Evolutionary conservation across 495 filamentous ascomycete species (phyloP).

Genomic region (Ascobolus immersus): DNA sequence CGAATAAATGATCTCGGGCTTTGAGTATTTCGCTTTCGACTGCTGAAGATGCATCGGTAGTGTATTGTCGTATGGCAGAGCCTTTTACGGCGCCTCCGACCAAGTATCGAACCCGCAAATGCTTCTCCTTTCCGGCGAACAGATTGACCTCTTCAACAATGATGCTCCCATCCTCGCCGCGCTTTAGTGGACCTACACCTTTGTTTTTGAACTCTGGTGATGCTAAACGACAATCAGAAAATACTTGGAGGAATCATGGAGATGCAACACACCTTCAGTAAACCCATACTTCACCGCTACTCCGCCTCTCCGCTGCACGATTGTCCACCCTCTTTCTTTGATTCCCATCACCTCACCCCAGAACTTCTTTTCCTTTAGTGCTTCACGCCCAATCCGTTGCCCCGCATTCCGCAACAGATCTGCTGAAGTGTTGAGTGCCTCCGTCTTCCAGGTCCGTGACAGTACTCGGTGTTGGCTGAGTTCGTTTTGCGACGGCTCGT

Average conservation of each 20-base stretch:
- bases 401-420: slow-evolving; percentile 50
- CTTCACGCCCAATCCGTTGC: slow-evolving; percentile 44
- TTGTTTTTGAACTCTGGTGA: slow-evolving; percentile 48
- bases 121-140: slow-evolving; percentile 27
- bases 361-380: slow-evolving; percentile 53
- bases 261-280: slow-evolving; percentile 32
- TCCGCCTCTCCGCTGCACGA: slow-evolving; percentile 48
- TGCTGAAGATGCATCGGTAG: slow-evolving; percentile 18
- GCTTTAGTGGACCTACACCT: slow-evolving; percentile 50
- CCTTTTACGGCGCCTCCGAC: slow-evolving; percentile 25
- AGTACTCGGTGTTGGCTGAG: slow-evolving; percentile 22
- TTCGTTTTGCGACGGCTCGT: slow-evolving; percentile 28
- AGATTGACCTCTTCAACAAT: slow-evolving; percentile 41
- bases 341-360: slow-evolving; percentile 68
- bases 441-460: slow-evolving; percentile 53
- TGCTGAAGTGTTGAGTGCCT: slow-evolving; percentile 47
- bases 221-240: slow-evolving; percentile 19
- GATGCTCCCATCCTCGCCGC: slow-evolving; percentile 47
- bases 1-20: slow-evolving; percentile 67
- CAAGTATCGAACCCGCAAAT: slow-evolving; percentile 35
- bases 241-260: not conserved
- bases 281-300: slow-evolving; percentile 78
- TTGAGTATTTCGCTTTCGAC: slow-evolving; percentile 44
- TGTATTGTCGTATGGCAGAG: no score
- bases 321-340: slow-evolving; percentile 58